A percentile compares a stretch with the other conserved stretches of the same genome.
Conservation (phyloP, 192 early-diverging fungal genomes). For the Radiomyces spectabilis region DNA sequence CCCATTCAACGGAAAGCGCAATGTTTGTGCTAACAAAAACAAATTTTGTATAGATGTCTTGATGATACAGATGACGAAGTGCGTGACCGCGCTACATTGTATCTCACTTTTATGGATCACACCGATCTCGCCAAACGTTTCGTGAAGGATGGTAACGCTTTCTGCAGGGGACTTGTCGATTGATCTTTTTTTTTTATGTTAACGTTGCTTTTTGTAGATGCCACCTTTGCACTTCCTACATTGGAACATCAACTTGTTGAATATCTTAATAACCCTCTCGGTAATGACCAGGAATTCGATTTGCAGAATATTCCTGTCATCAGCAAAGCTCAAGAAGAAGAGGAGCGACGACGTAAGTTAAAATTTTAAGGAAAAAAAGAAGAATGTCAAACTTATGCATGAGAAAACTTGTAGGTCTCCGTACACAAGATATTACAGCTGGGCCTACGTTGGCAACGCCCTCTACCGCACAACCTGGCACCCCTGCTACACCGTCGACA, state of each 20-base stretch:
- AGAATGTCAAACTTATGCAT: no score
- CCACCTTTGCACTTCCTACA: slow-evolving; percentile 76
- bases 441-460: slow-evolving; percentile 19
- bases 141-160: slow-evolving; percentile 74
- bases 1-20: no score
- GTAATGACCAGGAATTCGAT: slow-evolving; percentile 65
- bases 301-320: slow-evolving; percentile 73
- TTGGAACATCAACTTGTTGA: slow-evolving; percentile 83
- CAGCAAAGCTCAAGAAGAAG: slow-evolving; percentile 79
- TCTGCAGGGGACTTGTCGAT: no score
- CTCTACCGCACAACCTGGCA: slow-evolving; percentile 19
- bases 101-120: slow-evolving; percentile 70
- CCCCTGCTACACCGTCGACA: slow-evolving; percentile 8
- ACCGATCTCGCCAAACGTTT: slow-evolving; percentile 58
- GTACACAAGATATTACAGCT: slow-evolving; percentile 12
- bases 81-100: slow-evolving; percentile 90
- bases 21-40: neutral
- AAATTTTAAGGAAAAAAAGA: no score
- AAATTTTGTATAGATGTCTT: slow-evolving; percentile 61
- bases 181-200: no score
- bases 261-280: slow-evolving; percentile 68
- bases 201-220: slow-evolving; percentile 55
- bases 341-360: slow-evolving; percentile 60
- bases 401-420: no score
- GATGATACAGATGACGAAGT: slow-evolving; percentile 99